Evolutionary conservation across 345 rosid genomes (phyloP).

Genomic region (Gossypium sturtianum): DNA sequence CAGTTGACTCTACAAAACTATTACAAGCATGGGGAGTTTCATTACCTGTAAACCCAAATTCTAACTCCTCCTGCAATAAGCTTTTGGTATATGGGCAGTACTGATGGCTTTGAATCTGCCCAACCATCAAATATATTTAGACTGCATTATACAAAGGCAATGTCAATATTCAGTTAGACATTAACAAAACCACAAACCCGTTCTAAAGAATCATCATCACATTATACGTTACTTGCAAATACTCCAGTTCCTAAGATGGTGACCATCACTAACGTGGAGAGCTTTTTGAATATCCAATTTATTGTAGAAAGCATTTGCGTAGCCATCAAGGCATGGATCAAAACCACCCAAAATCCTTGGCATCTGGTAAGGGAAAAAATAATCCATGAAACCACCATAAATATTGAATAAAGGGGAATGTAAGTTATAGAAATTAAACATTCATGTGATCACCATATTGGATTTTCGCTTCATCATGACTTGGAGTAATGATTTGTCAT

Average conservation of each 20-base stretch:
- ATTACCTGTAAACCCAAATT: conserved; percentile 91
- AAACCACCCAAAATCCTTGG: conserved; percentile 79
- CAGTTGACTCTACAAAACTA: background rate
- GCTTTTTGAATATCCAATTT: conserved; percentile 76
- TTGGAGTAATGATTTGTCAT: conserved; percentile 18
- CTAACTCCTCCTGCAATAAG: conserved; percentile 66
- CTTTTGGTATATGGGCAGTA: conserved; percentile 80
- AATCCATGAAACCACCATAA: background rate
- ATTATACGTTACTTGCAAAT: conserved; percentile 72
- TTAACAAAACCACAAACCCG: background rate
- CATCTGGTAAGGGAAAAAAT: conserved; percentile 28
- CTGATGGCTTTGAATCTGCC: conserved; percentile 51
- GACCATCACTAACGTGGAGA: conserved; percentile 73
- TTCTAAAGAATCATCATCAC: background rate
- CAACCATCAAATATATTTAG: conserved; percentile 47
- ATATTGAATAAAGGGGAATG: background rate
- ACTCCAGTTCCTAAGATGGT: conserved; percentile 62
- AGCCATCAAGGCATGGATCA: conserved; percentile 80
- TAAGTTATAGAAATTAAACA: background rate
- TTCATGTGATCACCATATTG: conserved; percentile 36
- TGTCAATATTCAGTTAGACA: background rate
- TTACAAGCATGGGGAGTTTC: background rate
- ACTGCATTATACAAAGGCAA: conserved; percentile 30
- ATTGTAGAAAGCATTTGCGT: conserved; percentile 66
- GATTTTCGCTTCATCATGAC: conserved; percentile 36